Evolutionary conservation across 2,329 filamentous ascomycete genomes (phyloP), one percentile per base, ranked within the genome.

Genomic region (Aspergillus felis): DNA sequence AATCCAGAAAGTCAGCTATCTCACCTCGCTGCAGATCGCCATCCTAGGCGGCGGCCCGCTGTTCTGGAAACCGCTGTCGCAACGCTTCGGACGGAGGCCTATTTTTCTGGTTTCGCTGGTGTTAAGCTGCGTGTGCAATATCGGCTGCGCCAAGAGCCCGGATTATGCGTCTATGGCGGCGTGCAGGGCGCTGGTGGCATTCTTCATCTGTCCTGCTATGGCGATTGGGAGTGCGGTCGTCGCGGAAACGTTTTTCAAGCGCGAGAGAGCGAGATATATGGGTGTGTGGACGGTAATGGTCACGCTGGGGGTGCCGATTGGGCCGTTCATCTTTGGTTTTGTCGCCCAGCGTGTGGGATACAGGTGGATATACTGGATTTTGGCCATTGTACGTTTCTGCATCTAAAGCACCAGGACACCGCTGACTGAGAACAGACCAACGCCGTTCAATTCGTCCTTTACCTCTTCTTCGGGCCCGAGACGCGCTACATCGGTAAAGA

Each of bases 291-390:
- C 82, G 50, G 68, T 75, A 53, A 73, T 83, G 67, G 68, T 82
- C 9, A 82, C 81, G 0, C 56, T 83, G 10, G 81, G 80, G 38
- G 75, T 80, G 14, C 79, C 79, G 1, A 64, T 73, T 28, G 71
- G 70, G 2, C 71, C 72, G 8, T 73, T 74, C 51, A 66, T 74
- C 14, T 72, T 74, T n/a, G 71, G 72, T 0, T 74, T 74, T 42
- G 82, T 85, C 1, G 78, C 80, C 1, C 73, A 81, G 56, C 77
- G 80, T 17, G 77, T 79, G n/a, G 79, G 81, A 0, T 85, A 82
- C 57, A 74, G 79, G 8, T 86, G 83, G 83, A 84, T 85, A 48
- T 86, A 82, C 68, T 85, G 79, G 77, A 78, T 81, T 25, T 72
- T 85, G 7, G 81, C 82, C 3, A 85, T 85, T 38, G 24, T 25